Evolutionary conservation across 2,329 filamentous ascomycete species (phyloP).

Genomic region (Trichoderma aggressivum): DNA sequence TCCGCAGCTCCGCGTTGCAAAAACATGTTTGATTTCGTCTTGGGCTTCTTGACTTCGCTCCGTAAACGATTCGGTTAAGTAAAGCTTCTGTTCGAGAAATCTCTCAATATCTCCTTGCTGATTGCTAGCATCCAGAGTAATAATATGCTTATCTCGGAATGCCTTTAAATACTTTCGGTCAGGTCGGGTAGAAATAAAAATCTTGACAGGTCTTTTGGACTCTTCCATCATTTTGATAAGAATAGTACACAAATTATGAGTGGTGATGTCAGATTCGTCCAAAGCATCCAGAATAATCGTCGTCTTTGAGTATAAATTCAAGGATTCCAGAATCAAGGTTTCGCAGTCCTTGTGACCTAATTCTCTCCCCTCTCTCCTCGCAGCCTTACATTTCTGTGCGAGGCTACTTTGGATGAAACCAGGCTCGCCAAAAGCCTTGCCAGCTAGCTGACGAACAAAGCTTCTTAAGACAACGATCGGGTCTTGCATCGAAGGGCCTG

Average conservation of each 20-base stretch:
- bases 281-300: conserved; percentile 21
- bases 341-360: conserved; percentile 17
- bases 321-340: conserved; percentile 9
- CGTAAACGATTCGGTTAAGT: background rate
- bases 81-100: conserved; percentile 13
- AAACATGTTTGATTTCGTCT: background rate
- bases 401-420: background rate
- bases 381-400: background rate
- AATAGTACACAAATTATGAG: conserved; percentile 11
- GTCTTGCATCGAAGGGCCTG: conserved; percentile 15
- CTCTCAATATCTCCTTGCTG: conserved; percentile 22
- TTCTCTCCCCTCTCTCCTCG: background rate
- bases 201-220: conserved; percentile 18
- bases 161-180: conserved; percentile 17
- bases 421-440: background rate
- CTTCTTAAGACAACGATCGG: conserved; percentile 19
- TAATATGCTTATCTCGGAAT: conserved; percentile 1
- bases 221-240: conserved; percentile 9
- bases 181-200: conserved; percentile 21
- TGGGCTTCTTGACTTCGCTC: background rate
- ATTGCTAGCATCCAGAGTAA: conserved; percentile 16
- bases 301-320: conserved; percentile 6
- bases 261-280: conserved; percentile 21
- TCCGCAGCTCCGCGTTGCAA: background rate
- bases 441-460: conserved; percentile 21